Conservation (phyloP, 345 rosid genomes). For the Populus pruinosa region DNA sequence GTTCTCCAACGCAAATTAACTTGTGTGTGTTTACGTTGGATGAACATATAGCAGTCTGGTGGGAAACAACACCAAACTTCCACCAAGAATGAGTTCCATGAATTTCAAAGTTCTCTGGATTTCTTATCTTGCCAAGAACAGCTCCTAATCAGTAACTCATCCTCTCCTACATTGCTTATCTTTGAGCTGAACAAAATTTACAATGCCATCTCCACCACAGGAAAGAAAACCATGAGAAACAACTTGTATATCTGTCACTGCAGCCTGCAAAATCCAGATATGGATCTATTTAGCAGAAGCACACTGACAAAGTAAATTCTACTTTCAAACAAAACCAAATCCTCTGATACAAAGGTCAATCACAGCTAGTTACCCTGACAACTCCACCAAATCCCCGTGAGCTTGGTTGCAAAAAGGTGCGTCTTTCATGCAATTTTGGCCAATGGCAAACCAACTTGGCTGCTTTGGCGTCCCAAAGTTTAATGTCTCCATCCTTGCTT, state of each 20-base stretch:
- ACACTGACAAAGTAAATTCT: neutral
- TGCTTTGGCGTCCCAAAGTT: slow-evolving; percentile 93
- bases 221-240: slow-evolving; percentile 68
- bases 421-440: slow-evolving; percentile 89
- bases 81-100: neutral
- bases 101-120: neutral
- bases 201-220: slow-evolving; percentile 88
- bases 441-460: slow-evolving; percentile 74
- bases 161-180: slow-evolving; percentile 10
- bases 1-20: too few species aligned
- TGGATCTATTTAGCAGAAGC: slow-evolving; percentile 9
- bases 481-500: slow-evolving; percentile 97
- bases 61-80: neutral
- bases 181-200: slow-evolving; percentile 56
- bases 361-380: slow-evolving; percentile 51
- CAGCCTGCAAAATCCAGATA: slow-evolving; percentile 52
- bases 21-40: neutral
- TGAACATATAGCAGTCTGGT: neutral
- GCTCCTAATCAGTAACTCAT: neutral
- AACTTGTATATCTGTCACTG: slow-evolving; percentile 83
- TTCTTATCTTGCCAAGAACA: neutral
- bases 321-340: neutral
- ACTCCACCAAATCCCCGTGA: slow-evolving; percentile 87
- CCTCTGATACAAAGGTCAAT: neutral
- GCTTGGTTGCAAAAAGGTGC: slow-evolving; percentile 74